Evolutionary conservation across 306 rosid species (phyloP), one percentile per base, ranked within the genome.

Genomic region (Ormosia emarginata): DNA sequence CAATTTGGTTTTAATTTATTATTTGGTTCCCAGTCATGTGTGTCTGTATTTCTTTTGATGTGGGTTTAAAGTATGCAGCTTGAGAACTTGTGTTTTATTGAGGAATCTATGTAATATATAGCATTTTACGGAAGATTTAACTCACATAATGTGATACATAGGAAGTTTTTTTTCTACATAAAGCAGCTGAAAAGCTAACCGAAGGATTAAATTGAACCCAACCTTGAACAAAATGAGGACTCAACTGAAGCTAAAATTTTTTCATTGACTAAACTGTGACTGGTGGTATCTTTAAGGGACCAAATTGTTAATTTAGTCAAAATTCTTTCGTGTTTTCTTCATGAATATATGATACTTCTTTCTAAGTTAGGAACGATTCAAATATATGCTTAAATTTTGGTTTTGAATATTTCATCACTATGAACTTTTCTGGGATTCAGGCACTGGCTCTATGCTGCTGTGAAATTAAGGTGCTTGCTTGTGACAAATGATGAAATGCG

Each of bases 401-500:
- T 50, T 78, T 80, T 74, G 50, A 86, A 17, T 75, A 59, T 75
- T 63, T 62, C 12, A 49, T 41, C 69, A 13, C 32, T 49, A 7
- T 58, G 52, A 55, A 17, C 14, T 39, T 62, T 86, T 58, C 61
- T 79, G 78, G 81, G 46, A 46, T 77, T 75, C 84, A 93, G 96
- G 94, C 90, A 92, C 80, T 95, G 97, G 98, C 92, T 95, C 14
- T 95, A 88, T 75, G 96, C 98, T 58, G 92, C 98, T 7, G 93
- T 95, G 6, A 95, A 90, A 73, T 86, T 87, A 58, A 90, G 91
- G 85, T 88, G 97, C 85, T 90, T 95, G 90, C 96, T 93, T 39
- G 89, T 93, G 73, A 93, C 98, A 34, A 95, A 95, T 73, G 97
- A 93, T 85, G 99, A 95, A 84, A 93, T 95, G 97, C 86, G 97